Evolutionary conservation across 306 rosid species (phyloP), one percentile per base, ranked within the genome.

Genomic region (Trifolium subterraneum): DNA sequence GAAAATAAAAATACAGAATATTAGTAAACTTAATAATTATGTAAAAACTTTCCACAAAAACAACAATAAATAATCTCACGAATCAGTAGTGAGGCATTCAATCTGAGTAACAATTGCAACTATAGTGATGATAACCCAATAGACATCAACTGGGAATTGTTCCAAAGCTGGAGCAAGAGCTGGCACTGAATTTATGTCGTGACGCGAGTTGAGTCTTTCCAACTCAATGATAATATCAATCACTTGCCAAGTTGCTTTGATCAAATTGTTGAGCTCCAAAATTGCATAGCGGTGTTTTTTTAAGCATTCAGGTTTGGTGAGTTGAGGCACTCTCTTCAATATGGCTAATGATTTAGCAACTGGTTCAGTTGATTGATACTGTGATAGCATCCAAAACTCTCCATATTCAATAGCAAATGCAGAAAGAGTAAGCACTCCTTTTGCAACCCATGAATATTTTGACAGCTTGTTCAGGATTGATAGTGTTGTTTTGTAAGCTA

Each of bases 361-460:
- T 19, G 73, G 86, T 71, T 90, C 79, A 0, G 86, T 68, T 61
- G 84, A 78, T 31, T 61, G 77, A 50, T 74, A 50, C 55, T 79
- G 86, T 9, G 92, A 80, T 0, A 92, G 84, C 1, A 87, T 67
- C 92, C 94, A 90, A 61, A 88, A 88, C 13, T 92, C 88, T 0
- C 94, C 92, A 36, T 78, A 90, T 23, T 92, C 93, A 9, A 85
- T 5, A 1, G 93, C 82, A 64, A 92, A 92, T n/a, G 96, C 96
- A 0, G 92, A 89, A 0, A 92, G 80, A 6, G 93, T 81, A 13
- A 92, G 72, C 69, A 87, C 90, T 1, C 85, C 87, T 73, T 90
- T 90, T 18, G 88, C 90, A n/a, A 82, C 86, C 98, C 93, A 92
- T 0, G 73, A 12, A 60, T 82, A 88, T 36, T 10, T 56, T 14